Conservation (phyloP, 2,329 filamentous ascomycete genomes). For the Cladosporium phlei region DNA sequence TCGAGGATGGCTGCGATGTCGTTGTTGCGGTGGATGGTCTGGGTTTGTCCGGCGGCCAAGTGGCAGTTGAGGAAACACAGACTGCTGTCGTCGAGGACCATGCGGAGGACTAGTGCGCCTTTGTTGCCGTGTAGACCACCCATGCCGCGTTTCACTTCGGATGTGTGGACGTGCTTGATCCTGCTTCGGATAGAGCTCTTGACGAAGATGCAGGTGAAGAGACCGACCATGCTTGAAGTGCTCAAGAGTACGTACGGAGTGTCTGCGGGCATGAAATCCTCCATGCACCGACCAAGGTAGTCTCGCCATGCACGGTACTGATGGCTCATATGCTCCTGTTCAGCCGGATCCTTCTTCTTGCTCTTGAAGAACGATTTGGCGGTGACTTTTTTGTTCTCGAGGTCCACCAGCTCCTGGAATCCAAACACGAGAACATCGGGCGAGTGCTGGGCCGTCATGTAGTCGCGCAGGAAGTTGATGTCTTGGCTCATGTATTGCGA, state of each 20-base stretch:
- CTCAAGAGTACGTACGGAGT: slow-evolving; percentile 82
- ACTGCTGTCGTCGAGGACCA: slow-evolving; percentile 87
- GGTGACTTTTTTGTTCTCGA: slow-evolving; percentile 95
- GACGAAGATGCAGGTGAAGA: slow-evolving; percentile 95
- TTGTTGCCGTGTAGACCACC: slow-evolving; percentile 95
- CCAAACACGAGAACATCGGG: slow-evolving; percentile 93
- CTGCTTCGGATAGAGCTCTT: slow-evolving; percentile 71
- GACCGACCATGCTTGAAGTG: slow-evolving; percentile 81
- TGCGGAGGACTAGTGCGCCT: slow-evolving; percentile 86
- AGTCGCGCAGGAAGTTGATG: slow-evolving; percentile 71
- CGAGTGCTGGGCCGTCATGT: slow-evolving; percentile 69
- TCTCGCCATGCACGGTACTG: slow-evolving; percentile 97
- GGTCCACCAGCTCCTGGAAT: slow-evolving; percentile 96
- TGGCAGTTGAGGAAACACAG: slow-evolving; percentile 97
- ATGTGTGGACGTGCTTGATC: slow-evolving; percentile 70
- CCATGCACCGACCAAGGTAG: slow-evolving; percentile 74
- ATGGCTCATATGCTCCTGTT: slow-evolving; percentile 88
- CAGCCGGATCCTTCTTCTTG: slow-evolving; percentile 77
- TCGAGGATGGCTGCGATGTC: slow-evolving; percentile 90
- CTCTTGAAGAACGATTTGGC: slow-evolving; percentile 85
- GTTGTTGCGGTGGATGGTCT: slow-evolving; percentile 85
- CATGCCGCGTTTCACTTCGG: slow-evolving; percentile 93
- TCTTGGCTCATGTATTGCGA: slow-evolving; percentile 67
- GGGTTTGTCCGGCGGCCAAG: slow-evolving; percentile 85
- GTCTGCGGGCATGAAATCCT: slow-evolving; percentile 73